Base-by-base conservation (phyloP, 306 rosid species). In the Sphenostylis stenocarpa region DNA sequence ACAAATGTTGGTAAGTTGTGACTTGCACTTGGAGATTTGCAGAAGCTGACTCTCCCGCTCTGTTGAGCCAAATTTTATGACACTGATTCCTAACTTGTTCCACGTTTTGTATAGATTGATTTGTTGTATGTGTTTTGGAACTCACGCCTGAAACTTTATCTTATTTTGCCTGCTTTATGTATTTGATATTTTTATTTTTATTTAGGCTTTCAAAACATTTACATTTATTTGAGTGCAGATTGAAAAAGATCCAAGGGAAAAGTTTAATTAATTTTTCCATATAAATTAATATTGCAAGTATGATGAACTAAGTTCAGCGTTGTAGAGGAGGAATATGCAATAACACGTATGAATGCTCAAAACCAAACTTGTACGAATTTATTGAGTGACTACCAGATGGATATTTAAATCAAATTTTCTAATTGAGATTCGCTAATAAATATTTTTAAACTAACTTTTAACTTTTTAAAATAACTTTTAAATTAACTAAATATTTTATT, bases 91-190 rank as follows among this genome's bases (percentile, higher is more conserved):
- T 80, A 21, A 55, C 81, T 34, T 38, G 29, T 58, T 64, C 58
- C 62, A 47, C 67, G 49, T 74, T 21, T 74, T 78, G 85, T 78
- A 82, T 74, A 78, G 80, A 74, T 81, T 58, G 60, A 78, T 78
- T 38, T 78, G 72, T 68, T 70, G 45, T 62, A 67, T 67, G 76
- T 78, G 57, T 39, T 72, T 58, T 38, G 72, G 55, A 79, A 52
- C 69, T 36, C 58, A 12, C 55, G 11, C 74, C 19, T 72, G 78
- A 53, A 60, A 36, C 65, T 53, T 20, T 28, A 56, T 51, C 57
- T 66, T 66, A 13, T 41, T 34, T 26, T 26, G 10, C 39, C 39
- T 58, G 39, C 10, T 51, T 71, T 38, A 31, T 76, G 75, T 55
- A 74, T 49, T 19, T 69, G 43, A 13, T 9, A 17, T 6, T 80